Base-by-base conservation (phyloP, 805 yeast species). In the Suhomyces canberraensis region DNA sequence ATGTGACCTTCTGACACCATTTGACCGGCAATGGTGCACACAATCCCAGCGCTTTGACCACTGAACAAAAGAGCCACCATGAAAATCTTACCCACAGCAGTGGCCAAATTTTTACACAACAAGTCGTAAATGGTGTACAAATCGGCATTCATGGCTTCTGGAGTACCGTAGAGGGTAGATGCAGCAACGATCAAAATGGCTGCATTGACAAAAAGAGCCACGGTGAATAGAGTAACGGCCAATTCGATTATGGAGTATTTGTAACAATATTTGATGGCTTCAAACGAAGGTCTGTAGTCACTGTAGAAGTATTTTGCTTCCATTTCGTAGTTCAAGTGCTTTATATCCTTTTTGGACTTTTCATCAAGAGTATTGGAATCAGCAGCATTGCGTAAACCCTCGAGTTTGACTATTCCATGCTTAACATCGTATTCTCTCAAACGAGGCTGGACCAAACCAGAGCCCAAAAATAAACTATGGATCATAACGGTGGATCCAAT, bases 21-120 rank as follows among this genome's bases (percentile, higher is more conserved):
- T 60, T 90, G 95, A 8, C 96, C 96, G 0, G 95, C 87, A 64
- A 90, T 83, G 0, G 97, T 90, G 57, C 96, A 89, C 2, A 89
- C 90, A 29, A 90, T 79, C 33, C 96, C 95, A 0, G 96, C 96
- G 31, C 90, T 82, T 52, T 85, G 89, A 4, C 96, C 96, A 40
- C 93, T 82, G 40, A 85, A 76, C 26, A 90, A 65, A 48, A 90
- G 68, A 0, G 96, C 96, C 36, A 87, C 57, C 74, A 88, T 88
- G 62, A 90, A 90, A 0, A 88, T 60, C 1, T 87, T 79, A 18
- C 96, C 97, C 0, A 88, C 95, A 7, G 76, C 78, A 2, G 82
- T 78, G 0, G 95, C 83, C 26, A 90, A 66, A 35, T 71, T 76
- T 14, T 57, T 40, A 3, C 79, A 66, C 19, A 90, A 68, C 48